These are phyloP conservation scores for Haematococcus sp. DNA, from an alignment of 139 green algal species.

Conservation along the genomic window DNA sequence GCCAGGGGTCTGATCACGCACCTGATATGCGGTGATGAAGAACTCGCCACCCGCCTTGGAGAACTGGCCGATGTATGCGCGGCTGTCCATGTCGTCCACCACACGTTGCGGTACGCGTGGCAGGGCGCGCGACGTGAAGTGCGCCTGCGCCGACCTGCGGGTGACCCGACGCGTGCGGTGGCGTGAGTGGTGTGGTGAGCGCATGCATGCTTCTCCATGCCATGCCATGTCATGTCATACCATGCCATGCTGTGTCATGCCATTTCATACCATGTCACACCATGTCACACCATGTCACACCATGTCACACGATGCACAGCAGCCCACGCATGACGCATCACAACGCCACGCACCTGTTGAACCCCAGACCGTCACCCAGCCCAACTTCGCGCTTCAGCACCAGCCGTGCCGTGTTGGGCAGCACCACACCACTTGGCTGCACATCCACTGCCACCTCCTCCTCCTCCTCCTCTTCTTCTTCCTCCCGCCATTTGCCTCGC, in stretches of 20 bases:
- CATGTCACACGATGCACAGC: no score
- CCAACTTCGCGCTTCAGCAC: conserved; percentile 31
- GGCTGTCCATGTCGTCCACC: conserved; percentile 58
- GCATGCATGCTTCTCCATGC: not conserved
- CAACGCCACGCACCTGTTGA: conserved; percentile 20
- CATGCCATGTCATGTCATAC: not conserved
- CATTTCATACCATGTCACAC: not conserved
- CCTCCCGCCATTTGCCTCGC: not conserved
- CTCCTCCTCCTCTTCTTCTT: no score
- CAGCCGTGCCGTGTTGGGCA: conserved; percentile 23
- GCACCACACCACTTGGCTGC: not conserved
- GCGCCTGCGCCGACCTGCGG: no score
- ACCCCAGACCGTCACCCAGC: conserved; percentile 4
- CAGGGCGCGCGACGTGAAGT: not conserved
- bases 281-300: not conserved
- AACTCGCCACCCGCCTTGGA: conserved; percentile 61
- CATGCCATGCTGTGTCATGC: not conserved
- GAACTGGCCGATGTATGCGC: conserved; percentile 94
- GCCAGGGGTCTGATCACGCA: no score
- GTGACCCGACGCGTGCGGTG: not conserved
- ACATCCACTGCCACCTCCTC: no score
- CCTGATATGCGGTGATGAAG: conserved; percentile 81
- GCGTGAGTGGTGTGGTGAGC: not conserved
- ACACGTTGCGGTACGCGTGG: conserved; percentile 16
- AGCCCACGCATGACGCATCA: no score